Conservation (phyloP, 1,284 basidiomycete genomes). For the Heterobasidion occidentale region DNA sequence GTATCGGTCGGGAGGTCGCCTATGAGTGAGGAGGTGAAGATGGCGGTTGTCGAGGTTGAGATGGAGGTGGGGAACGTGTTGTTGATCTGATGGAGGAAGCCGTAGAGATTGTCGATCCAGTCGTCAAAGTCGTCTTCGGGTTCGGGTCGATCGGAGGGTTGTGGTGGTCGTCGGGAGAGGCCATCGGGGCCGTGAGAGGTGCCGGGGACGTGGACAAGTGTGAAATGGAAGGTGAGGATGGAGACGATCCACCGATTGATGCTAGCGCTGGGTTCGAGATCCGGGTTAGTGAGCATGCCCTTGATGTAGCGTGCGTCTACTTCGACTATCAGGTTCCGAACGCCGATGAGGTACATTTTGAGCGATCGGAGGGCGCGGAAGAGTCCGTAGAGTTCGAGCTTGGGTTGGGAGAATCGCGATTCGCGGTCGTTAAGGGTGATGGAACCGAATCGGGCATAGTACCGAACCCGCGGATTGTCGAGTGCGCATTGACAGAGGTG, state of each 20-base stretch:
- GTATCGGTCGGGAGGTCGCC: no score
- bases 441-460: constrained; percentile 16
- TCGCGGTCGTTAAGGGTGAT: constrained; percentile 29
- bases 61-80: no score
- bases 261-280: constrained; percentile 23
- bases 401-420: constrained; percentile 29
- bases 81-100: constrained; percentile 7
- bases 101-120: constrained; percentile 23
- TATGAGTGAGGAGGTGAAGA: no score
- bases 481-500: constrained; percentile 19
- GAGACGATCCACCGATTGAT: constrained; percentile 34
- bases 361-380: constrained; percentile 22
- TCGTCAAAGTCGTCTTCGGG: constrained; percentile 22
- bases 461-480: not conserved
- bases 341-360: constrained; percentile 24
- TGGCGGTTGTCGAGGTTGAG: no score
- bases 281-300: constrained; percentile 8
- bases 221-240: constrained; percentile 29
- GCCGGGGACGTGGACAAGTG: constrained; percentile 21
- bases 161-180: not conserved
- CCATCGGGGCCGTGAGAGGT: not conserved
- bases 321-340: constrained; percentile 26
- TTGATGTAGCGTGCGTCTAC: constrained; percentile 13
- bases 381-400: constrained; percentile 31
- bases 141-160: not conserved